A percentile compares a stretch with the other conserved stretches of the same genome.
These are phyloP conservation scores for Auriscalpium orientale DNA, from an alignment of 768 basidiomycete species.

Conservation along the genomic window DNA sequence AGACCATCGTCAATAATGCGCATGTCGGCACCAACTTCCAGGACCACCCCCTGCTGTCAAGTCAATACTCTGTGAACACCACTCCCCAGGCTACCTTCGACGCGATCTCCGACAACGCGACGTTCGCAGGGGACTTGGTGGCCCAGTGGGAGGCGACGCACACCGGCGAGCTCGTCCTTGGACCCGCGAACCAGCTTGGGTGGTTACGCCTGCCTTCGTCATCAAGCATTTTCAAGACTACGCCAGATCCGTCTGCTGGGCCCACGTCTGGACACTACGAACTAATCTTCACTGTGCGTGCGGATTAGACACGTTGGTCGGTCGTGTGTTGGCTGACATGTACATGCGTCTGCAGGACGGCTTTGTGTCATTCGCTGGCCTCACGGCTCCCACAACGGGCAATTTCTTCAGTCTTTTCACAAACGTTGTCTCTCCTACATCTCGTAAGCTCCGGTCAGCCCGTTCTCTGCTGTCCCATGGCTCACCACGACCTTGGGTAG, in stretches of 20 bases:
- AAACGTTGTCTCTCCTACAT: constrained; percentile 4
- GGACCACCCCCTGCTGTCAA: background rate
- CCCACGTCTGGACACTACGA: constrained; percentile 1
- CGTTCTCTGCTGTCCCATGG: background rate
- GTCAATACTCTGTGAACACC: background rate
- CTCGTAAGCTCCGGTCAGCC: constrained; percentile 4
- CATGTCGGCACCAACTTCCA: background rate
- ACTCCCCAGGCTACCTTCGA: background rate
- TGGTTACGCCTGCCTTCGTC: background rate
- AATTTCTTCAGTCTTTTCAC: constrained; percentile 4
- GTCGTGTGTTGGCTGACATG: background rate
- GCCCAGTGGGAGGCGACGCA: background rate
- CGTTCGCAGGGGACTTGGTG: background rate
- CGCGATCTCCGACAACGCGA: background rate
- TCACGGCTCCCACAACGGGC: background rate
- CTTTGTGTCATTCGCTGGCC: constrained; percentile 1
- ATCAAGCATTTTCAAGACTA: background rate
- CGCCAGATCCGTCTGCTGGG: background rate
- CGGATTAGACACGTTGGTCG: background rate
- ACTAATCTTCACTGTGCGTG: constrained; percentile 3
- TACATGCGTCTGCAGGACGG: background rate
- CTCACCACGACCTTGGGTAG: constrained; percentile 14
- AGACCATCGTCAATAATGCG: background rate
- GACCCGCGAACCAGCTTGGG: constrained; percentile 3
- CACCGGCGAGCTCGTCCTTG: background rate